phyloP scores from a whole-genome alignment of 1,284 basidiomycete species.

The Trametes hirsuta region DNA sequence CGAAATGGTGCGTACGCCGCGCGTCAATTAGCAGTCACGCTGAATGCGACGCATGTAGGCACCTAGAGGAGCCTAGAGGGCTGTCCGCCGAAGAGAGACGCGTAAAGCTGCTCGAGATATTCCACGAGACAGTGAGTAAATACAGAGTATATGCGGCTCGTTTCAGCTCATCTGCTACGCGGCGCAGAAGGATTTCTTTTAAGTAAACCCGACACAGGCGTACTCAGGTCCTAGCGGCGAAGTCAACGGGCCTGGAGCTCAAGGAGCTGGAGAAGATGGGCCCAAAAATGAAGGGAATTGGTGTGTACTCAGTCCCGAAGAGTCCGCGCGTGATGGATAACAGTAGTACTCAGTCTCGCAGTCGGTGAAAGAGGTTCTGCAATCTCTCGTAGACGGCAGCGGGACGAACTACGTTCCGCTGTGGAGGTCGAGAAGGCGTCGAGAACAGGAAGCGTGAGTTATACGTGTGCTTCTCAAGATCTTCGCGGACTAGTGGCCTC shows the following conservation, averaged over 20 bases:
- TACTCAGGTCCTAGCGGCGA: no score
- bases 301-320: slow-evolving; percentile 41
- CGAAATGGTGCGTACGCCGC: not conserved
- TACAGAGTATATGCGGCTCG: not conserved
- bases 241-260: slow-evolving; percentile 52
- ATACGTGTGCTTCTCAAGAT: no score
- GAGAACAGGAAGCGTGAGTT: slow-evolving; percentile 68
- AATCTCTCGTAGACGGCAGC: slow-evolving; percentile 79
- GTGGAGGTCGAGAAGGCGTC: slow-evolving; percentile 57
- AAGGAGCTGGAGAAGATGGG: slow-evolving; percentile 89
- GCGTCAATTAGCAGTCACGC: no score
- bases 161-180: not conserved
- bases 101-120: slow-evolving; percentile 81
- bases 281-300: slow-evolving; percentile 86
- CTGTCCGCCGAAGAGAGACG: slow-evolving; percentile 83
- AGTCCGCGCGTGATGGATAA: not conserved
- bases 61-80: slow-evolving; percentile 75
- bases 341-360: slow-evolving; percentile 66
- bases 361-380: slow-evolving; percentile 86
- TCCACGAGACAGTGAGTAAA: slow-evolving; percentile 78
- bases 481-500: not conserved
- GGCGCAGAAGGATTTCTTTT: slow-evolving; percentile 84
- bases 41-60: slow-evolving; percentile 47
- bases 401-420: slow-evolving; percentile 34
- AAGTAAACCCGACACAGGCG: no score